Base-by-base conservation (phyloP, 2,329 filamentous ascomycete genomes). In the Kalmusia sp. region DNA sequence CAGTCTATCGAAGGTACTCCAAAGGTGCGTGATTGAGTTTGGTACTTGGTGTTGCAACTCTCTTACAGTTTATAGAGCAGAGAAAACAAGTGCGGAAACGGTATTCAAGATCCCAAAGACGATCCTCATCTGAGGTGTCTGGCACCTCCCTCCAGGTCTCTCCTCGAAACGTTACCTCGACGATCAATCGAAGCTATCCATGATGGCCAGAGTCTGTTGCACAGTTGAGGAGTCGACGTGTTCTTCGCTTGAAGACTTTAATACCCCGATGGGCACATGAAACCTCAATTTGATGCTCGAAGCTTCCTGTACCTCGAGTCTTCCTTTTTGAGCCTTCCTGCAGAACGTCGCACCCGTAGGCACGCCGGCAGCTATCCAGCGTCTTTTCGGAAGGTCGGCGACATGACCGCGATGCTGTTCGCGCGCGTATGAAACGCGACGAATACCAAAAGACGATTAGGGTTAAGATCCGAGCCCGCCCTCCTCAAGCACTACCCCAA, bases 401-500 rank as follows among this genome's bases (percentile, higher is more conserved):
- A 89, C 87, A 84, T 79, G 80, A 75, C 73, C 71, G 67, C 65
- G 65, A 70, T 58, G 49, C 71, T 74, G 17, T 68, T 48, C 55
- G 48, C 59, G 82, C 81, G 85, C 86, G 58, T 67, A 61, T 57
- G 59, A 71, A 50, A 68, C 86, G 58, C 67, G 61, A 68, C 56
- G 65, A 74, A 71, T 86, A 87, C 91, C 90, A 89, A 86, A 80
- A 76, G 79, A 77, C 80, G 80, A 84, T 90, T 96, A 96, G 93
- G 93, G 93, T 96, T 96, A 96, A 93, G 90, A 93, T 93, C 90
- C 91, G 87, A 88, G 80, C 77, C 80, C 80, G 81, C 85, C 88
- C 84, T 82, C 84, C 77, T 77, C 79, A 74, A 71, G 71, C 69
- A 63, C 64, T 56, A 60, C 51, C 61, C 56, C 61, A 53, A 51